Base-by-base conservation (phyloP, 2,329 filamentous ascomycete species). In the Penicillium griseofulvum region DNA sequence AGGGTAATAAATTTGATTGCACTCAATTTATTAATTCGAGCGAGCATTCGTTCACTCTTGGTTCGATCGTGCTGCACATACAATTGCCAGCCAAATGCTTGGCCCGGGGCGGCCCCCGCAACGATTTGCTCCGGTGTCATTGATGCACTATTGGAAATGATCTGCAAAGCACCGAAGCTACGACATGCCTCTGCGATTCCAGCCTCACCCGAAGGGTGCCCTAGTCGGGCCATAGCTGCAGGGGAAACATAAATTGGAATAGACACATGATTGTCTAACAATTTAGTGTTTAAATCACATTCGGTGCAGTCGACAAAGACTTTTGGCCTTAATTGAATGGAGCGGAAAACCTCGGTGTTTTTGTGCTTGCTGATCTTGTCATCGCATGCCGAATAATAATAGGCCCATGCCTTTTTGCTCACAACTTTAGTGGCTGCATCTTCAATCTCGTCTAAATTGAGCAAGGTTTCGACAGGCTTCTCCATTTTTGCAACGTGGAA, bases 71-170 rank as follows among this genome's bases (percentile, higher is more conserved):
- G 88, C 71, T 96, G 91, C 33, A 96, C 88, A 74, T 97, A 97
- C n/a, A 97, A 77, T 76, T 97, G 93, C 89, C 91, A 97, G 12
- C 92, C 91, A 69, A 96, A 95, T 0, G 90, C 76, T 69, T 96
- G 90, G 1, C 81, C 86, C 0, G 84, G 81, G 4, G 73, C 65
- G 0, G 59, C 59, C 12, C 89, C 86, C 55, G 84, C 86, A 89
- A 61, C 84, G 60, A 96, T 90, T 72, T 96, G 88, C 74, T 96
- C 91, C 0, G 90, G 90, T 1, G 89, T 91, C 85, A 93, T 90
- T 46, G 86, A 90, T 0, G 92, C 90, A 72, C 96, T 95, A 76
- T 96, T 91, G 51, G 87, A 88, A 52, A 96, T 86, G 56, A 94
- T 81, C 69, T 96, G 91, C 73, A 92, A 79, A 12, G 87, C 87